phyloP scores from a whole-genome alignment of 495 filamentous ascomycete species.

The Daldinia bambusicola region DNA sequence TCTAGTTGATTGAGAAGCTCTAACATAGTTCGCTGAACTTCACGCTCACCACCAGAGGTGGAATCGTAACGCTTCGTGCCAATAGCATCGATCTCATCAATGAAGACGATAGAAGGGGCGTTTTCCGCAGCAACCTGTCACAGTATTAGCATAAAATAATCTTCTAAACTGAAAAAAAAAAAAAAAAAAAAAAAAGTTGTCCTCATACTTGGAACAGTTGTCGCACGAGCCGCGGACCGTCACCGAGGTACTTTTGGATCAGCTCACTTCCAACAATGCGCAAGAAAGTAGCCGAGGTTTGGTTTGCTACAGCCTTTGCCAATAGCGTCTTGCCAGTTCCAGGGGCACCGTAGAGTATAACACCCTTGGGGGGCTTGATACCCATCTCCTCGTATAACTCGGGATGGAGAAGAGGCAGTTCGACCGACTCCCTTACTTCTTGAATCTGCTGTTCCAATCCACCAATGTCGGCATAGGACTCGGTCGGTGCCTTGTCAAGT shows the following conservation, averaged over 20 bases:
- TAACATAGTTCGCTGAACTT: constrained; percentile 98
- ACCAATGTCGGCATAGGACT: constrained; percentile 98
- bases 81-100: constrained; percentile 99
- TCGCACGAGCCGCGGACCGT: constrained; percentile 91
- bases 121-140: constrained; percentile 88
- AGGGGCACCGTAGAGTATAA: constrained; percentile 97
- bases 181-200: not conserved
- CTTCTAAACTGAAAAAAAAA: not conserved
- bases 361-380: constrained; percentile 99
- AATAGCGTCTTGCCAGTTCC: constrained; percentile 98
- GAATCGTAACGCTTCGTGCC: constrained; percentile 99
- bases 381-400: constrained; percentile 99
- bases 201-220: constrained; percentile 87
- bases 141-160: constrained; percentile 35
- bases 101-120: constrained; percentile 97
- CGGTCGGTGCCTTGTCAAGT: constrained; percentile 97
- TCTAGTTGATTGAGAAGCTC: constrained; percentile 98
- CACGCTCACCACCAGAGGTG: constrained; percentile 94
- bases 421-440: constrained; percentile 96
- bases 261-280: constrained; percentile 97
- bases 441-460: constrained; percentile 95
- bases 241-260: constrained; percentile 99
- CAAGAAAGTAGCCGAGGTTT: constrained; percentile 97
- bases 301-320: constrained; percentile 98
- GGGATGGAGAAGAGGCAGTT: constrained; percentile 93